These are phyloP conservation scores for Erucastrum elatum DNA, from an alignment of 345 rosid genomes.

Conservation along the genomic window DNA sequence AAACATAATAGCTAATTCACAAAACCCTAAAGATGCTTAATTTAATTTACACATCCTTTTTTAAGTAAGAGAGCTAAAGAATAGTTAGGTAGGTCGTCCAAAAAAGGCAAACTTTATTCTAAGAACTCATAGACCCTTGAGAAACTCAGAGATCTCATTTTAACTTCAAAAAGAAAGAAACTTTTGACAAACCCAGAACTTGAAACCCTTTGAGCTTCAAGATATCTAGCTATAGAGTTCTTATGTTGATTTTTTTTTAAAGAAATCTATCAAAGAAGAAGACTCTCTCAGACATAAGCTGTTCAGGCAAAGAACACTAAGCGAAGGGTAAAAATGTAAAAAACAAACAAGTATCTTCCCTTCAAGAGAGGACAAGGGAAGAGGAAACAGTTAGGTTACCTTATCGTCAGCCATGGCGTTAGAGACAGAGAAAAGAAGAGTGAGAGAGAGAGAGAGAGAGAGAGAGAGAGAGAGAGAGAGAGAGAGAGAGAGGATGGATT, in stretches of 20 bases:
- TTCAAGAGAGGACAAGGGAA: not conserved
- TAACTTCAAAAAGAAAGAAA: not conserved
- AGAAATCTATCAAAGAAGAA: not conserved
- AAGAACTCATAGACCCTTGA: conserved; percentile 11
- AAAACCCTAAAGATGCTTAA: conserved; percentile 5
- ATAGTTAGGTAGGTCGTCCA: not conserved
- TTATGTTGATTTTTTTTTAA: not conserved
- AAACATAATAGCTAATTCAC: conserved; percentile 8
- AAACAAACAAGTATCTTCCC: not conserved
- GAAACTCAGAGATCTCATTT: conserved; percentile 26
- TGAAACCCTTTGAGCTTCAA: conserved; percentile 9
- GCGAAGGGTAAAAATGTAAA: conserved; percentile 3
- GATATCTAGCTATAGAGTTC: not conserved
- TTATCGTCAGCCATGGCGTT: conserved; percentile 72
- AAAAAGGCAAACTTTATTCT: not conserved
- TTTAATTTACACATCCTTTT: not conserved
- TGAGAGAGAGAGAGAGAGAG: conserved; percentile 2
- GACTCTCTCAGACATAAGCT: not conserved
- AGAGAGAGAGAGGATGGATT: not conserved
- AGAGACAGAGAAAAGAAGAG: conserved; percentile 15
- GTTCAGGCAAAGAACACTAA: not conserved
- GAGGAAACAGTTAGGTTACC: conserved; percentile 41
- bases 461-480: conserved; percentile 14
- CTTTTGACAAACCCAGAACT: conserved; percentile 14
- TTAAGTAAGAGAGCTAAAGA: not conserved